Conservation (phyloP, 129 eudicot species). For the Flaveria linearis region DNA sequence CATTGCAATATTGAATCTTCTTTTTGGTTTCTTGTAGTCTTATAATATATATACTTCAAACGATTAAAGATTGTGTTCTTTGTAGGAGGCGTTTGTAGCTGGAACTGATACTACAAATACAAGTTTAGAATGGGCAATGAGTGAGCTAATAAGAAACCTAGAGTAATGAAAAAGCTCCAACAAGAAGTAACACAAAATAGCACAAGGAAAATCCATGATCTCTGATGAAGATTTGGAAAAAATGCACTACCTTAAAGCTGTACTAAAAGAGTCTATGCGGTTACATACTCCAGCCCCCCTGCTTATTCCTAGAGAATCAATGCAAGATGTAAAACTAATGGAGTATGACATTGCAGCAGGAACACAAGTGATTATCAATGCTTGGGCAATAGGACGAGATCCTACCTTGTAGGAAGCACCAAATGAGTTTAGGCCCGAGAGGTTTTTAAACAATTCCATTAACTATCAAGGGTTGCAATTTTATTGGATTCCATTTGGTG, state of each 20-base stretch:
- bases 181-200: conserved; percentile 12
- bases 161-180: conserved; percentile 22
- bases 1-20: too few species aligned
- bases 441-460: conserved; percentile 13
- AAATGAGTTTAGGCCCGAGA: conserved; percentile 12
- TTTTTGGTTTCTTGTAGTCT: too few species aligned
- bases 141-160: conserved; percentile 27
- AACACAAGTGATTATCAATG: conserved; percentile 21
- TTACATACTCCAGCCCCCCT: conserved; percentile 22
- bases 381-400: conserved; percentile 22
- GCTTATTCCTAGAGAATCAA: not conserved
- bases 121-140: conserved; percentile 17
- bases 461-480: conserved; percentile 1
- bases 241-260: conserved; percentile 25
- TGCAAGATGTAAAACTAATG: conserved; percentile 21
- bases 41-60: not conserved
- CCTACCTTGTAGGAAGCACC: conserved; percentile 16
- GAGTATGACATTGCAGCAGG: conserved; percentile 18
- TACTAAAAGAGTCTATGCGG: conserved; percentile 16
- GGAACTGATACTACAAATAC: conserved; percentile 17
- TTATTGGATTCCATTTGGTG: conserved; percentile 30
- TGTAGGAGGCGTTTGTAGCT: conserved; percentile 13
- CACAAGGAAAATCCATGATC: conserved; percentile 15
- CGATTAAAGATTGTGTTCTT: not conserved
- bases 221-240: conserved; percentile 10